Evolutionary conservation across 768 basidiomycete genomes (phyloP).

Genomic region (Naganishia onofrii): DNA sequence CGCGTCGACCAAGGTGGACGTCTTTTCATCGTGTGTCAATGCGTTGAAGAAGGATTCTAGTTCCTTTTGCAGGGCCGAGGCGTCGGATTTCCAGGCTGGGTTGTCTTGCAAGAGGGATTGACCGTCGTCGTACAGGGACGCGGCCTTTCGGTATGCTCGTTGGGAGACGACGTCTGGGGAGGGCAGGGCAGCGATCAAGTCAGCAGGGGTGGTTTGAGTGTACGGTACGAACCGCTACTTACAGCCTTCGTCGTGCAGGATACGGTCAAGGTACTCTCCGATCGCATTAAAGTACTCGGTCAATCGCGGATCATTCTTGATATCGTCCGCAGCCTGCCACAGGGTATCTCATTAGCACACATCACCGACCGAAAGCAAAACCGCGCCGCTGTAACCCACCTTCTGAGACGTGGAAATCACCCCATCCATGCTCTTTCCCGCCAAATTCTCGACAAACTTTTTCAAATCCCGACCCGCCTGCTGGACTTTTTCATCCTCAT

Average conservation of each 20-base stretch:
- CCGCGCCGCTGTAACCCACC: conserved; percentile 22
- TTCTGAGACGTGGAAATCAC: conserved; percentile 46
- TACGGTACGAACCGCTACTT: not conserved
- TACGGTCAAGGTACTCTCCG: conserved; percentile 48
- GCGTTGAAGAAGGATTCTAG: conserved; percentile 49
- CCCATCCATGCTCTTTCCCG: conserved; percentile 51
- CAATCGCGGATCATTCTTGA: conserved; percentile 52
- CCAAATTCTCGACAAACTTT: conserved; percentile 52
- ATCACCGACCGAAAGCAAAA: no score
- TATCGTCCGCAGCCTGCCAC: conserved; percentile 45
- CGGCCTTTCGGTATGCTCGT: conserved; percentile 51
- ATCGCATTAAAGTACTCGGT: conserved; percentile 51
- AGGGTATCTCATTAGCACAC: no score
- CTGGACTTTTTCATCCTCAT: conserved; percentile 51
- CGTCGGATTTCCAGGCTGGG: conserved; percentile 50
- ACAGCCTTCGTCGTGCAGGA: conserved; percentile 52
- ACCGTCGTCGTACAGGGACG: conserved; percentile 52
- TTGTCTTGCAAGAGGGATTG: conserved; percentile 51
- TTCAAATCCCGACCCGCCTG: conserved; percentile 52
- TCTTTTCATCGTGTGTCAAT: conserved; percentile 49
- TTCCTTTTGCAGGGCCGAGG: conserved; percentile 47
- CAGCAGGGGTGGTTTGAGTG: not conserved
- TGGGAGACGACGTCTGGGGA: conserved; percentile 48
- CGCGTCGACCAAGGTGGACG: conserved; percentile 48
- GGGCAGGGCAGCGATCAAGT: not conserved